Evolutionary conservation across 306 rosid species (phyloP).

Genomic region (Gynostemma pentaphyllum): DNA sequence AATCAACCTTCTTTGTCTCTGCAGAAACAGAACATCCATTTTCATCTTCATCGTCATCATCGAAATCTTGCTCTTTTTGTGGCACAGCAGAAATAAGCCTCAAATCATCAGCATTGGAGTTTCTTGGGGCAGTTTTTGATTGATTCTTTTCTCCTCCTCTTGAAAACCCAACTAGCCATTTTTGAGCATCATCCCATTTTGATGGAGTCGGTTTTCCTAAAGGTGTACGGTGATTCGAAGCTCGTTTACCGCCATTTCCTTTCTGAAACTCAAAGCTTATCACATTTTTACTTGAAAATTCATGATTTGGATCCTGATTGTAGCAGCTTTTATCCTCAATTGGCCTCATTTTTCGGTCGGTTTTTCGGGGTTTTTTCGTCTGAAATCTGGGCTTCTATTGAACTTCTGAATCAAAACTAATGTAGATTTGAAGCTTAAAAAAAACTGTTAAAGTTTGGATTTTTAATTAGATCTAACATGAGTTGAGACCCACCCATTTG

Average conservation of each 20-base stretch:
- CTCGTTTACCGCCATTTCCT: slow-evolving; percentile 34
- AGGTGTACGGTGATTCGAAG: slow-evolving; percentile 41
- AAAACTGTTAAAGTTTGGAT: not conserved
- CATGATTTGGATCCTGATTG: slow-evolving; percentile 33
- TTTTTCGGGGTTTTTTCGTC: not conserved
- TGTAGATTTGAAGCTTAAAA: not conserved
- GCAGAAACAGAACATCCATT: slow-evolving; percentile 18
- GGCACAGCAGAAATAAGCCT: slow-evolving; percentile 85
- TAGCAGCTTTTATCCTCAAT: slow-evolving; percentile 71
- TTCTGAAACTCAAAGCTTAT: slow-evolving; percentile 61
- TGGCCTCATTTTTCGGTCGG: slow-evolving; percentile 44
- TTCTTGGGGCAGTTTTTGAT: slow-evolving; percentile 59
- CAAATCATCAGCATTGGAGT: slow-evolving; percentile 90
- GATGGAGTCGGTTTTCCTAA: slow-evolving; percentile 85
- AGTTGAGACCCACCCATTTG: not conserved
- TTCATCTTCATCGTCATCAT: slow-evolving; percentile 27
- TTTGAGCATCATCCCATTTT: slow-evolving; percentile 96
- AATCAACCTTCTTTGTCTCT: slow-evolving; percentile 66
- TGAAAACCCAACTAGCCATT: slow-evolving; percentile 87
- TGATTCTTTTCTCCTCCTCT: slow-evolving; percentile 66
- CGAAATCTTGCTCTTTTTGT: slow-evolving; percentile 64
- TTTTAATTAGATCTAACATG: not conserved
- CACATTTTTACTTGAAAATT: slow-evolving; percentile 28
- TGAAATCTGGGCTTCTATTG: not conserved
- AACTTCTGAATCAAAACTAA: not conserved